phyloP scores from a whole-genome alignment of 2,329 filamentous ascomycete genomes.

The Claviceps cyperi region DNA sequence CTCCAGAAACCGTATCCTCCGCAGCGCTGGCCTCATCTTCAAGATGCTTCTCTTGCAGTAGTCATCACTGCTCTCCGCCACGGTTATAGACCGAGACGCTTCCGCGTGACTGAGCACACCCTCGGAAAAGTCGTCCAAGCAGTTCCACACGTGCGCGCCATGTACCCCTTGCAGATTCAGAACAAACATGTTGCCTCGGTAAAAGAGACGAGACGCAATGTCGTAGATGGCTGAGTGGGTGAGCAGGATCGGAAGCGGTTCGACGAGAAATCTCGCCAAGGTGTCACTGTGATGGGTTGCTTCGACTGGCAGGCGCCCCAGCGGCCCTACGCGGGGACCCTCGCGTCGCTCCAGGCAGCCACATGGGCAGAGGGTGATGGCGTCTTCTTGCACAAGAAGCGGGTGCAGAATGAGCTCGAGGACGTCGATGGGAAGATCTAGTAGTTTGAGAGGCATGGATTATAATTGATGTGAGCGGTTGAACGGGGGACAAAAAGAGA shows the following conservation, averaged over 20 bases:
- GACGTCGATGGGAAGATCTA: slow-evolving; percentile 21
- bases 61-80: slow-evolving; percentile 6
- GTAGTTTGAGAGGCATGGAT: slow-evolving; percentile 11
- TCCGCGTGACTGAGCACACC: not conserved
- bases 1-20: slow-evolving; percentile 14
- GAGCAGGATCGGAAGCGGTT: slow-evolving; percentile 17
- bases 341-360: not conserved
- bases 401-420: slow-evolving; percentile 17
- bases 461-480: not conserved
- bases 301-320: too few species aligned
- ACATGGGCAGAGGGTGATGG: slow-evolving; percentile 17
- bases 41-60: slow-evolving; percentile 8
- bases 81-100: not conserved
- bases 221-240: slow-evolving; percentile 18
- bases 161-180: slow-evolving; percentile 16
- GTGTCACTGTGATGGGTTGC: not conserved
- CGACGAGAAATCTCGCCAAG: slow-evolving; percentile 6
- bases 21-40: slow-evolving; percentile 11
- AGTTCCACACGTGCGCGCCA: slow-evolving; percentile 14
- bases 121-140: slow-evolving; percentile 10
- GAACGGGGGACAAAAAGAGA: too few species aligned
- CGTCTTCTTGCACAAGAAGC: slow-evolving; percentile 13
- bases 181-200: slow-evolving; percentile 17
- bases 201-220: slow-evolving; percentile 19
- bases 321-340: too few species aligned